phyloP scores from a whole-genome alignment of 1,284 basidiomycete genomes.

The Earliella scabrosa region DNA sequence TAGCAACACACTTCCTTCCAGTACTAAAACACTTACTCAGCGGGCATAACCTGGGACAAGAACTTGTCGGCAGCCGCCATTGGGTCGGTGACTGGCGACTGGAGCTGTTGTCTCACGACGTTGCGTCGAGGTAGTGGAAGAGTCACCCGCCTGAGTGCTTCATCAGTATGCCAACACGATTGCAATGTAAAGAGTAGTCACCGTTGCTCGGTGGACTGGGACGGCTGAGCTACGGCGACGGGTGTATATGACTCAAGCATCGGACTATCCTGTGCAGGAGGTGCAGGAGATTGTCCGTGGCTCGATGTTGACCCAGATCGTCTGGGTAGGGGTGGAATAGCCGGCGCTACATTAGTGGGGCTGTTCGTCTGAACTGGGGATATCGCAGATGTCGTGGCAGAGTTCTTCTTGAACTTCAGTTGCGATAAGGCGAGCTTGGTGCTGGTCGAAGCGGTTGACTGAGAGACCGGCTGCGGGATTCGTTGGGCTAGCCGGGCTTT shows the following conservation, averaged over 20 bases:
- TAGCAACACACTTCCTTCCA: background rate
- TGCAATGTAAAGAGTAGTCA: no score
- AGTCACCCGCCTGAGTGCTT: background rate
- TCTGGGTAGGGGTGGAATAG: slow-evolving; percentile 10
- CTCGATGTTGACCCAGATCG: slow-evolving; percentile 8
- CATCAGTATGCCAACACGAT: background rate
- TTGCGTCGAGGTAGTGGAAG: slow-evolving; percentile 38
- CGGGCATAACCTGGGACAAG: slow-evolving; percentile 44
- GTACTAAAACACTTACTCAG: slow-evolving; percentile 36
- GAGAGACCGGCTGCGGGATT: background rate
- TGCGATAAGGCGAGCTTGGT: slow-evolving; percentile 14
- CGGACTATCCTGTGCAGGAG: background rate
- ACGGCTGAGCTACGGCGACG: background rate
- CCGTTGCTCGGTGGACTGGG: no score
- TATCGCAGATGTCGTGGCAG: background rate
- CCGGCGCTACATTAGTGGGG: background rate
- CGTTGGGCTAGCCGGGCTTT: slow-evolving; percentile 29
- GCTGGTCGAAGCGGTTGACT: background rate
- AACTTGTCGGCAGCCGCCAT: slow-evolving; percentile 39
- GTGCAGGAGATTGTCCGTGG: slow-evolving; percentile 9
- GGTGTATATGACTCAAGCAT: background rate
- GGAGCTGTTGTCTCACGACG: no score
- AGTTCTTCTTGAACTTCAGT: slow-evolving; percentile 29
- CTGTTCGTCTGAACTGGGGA: slow-evolving; percentile 11
- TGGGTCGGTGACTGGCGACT: slow-evolving; percentile 20